These are phyloP conservation scores for Cymbopogon citratus DNA, from an alignment of 176 grass and related monocot genomes.

Conservation along the genomic window DNA sequence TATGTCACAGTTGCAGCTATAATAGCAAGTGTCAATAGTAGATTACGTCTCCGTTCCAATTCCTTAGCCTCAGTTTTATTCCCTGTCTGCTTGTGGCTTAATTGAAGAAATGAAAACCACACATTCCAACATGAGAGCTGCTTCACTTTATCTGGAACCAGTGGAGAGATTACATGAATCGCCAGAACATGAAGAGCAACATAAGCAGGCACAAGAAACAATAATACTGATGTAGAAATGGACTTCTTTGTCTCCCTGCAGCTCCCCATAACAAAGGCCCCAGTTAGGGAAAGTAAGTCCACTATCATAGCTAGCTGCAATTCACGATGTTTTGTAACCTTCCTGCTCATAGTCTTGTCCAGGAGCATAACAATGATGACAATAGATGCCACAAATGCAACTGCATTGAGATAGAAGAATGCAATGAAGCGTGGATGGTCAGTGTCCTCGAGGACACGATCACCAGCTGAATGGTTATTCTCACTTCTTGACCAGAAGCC, in stretches of 20 bases:
- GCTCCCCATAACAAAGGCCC: constrained; percentile 32
- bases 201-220: constrained; percentile 19
- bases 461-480: constrained; percentile 17
- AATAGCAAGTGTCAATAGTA: constrained; percentile 31
- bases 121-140: neutral
- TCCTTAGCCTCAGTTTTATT: neutral
- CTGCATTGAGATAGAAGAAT: constrained; percentile 46
- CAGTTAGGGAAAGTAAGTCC: constrained; percentile 34
- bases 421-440: constrained; percentile 22
- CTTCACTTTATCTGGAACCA: neutral
- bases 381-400: constrained; percentile 37
- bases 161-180: constrained; percentile 14
- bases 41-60: constrained; percentile 25
- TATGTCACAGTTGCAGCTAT: constrained; percentile 35
- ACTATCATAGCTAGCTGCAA: constrained; percentile 36
- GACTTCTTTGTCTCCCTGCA: constrained; percentile 1
- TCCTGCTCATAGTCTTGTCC: constrained; percentile 12
- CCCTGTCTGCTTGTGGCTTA: neutral
- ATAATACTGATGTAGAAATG: neutral
- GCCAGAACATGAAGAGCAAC: constrained; percentile 30
- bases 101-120: neutral
- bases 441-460: constrained; percentile 32
- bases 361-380: constrained; percentile 34
- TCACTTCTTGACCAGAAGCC: constrained; percentile 30
- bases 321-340: constrained; percentile 21